These are phyloP conservation scores for Lasiodiplodia sp. DNA, from an alignment of 2,329 filamentous ascomycete species.

Conservation along the genomic window DNA sequence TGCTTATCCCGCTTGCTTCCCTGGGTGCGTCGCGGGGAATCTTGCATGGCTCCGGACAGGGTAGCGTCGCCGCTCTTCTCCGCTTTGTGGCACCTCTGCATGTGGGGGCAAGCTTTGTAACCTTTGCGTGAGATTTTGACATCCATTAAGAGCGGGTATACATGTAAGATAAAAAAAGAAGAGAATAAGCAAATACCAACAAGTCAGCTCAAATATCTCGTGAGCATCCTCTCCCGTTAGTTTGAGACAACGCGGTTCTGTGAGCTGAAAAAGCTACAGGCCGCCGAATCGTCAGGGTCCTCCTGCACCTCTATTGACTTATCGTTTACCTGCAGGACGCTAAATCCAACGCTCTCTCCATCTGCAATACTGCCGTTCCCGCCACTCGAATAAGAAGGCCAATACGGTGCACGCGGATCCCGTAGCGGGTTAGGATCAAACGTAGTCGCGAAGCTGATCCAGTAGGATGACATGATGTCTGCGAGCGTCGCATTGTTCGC, in stretches of 20 bases:
- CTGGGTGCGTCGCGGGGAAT: neutral
- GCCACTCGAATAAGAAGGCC: slow-evolving; percentile 38
- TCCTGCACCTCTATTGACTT: slow-evolving; percentile 9
- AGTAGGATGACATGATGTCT: slow-evolving; percentile 44
- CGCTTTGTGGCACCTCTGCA: neutral
- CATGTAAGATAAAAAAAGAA: neutral
- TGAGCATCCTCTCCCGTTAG: neutral
- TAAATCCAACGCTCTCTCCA: slow-evolving; percentile 46
- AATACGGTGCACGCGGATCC: slow-evolving; percentile 37
- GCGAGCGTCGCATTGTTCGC: slow-evolving; percentile 43
- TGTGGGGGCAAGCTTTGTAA: neutral
- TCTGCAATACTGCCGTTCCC: slow-evolving; percentile 38
- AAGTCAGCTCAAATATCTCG: neutral
- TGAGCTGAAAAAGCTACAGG: slow-evolving; percentile 12
- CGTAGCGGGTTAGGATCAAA: slow-evolving; percentile 43
- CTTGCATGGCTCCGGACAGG: neutral
- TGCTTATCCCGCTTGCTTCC: neutral
- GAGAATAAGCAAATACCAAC: neutral
- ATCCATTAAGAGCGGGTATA: neutral
- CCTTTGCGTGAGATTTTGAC: neutral
- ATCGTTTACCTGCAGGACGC: slow-evolving; percentile 34
- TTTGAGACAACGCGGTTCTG: neutral
- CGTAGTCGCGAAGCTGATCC: slow-evolving; percentile 43
- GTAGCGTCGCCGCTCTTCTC: neutral
- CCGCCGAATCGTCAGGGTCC: slow-evolving; percentile 5